Conservation (phyloP, 2,329 filamentous ascomycete genomes). For the Calonectria hongkongensis region DNA sequence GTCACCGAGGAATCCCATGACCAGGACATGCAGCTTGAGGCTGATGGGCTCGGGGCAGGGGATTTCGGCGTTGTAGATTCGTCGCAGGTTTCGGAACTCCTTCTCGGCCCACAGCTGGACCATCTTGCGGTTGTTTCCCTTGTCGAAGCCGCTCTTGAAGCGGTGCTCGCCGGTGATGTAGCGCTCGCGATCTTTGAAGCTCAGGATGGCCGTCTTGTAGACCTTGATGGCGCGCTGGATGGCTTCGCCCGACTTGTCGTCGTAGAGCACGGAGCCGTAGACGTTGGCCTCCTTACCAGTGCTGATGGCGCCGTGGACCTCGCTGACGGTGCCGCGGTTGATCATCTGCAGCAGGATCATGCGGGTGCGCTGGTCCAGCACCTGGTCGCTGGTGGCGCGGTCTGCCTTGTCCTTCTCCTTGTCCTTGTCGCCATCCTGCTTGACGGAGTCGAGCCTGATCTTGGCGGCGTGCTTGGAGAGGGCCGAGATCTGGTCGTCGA, state of each 20-base stretch:
- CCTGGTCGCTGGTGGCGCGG: slow-evolving; percentile 94
- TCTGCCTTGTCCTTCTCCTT: slow-evolving; percentile 91
- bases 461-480: slow-evolving; percentile 90
- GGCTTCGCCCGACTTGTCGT: slow-evolving; percentile 71
- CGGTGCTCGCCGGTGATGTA: slow-evolving; percentile 97
- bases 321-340: slow-evolving; percentile 90
- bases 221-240: slow-evolving; percentile 95
- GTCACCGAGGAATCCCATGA: slow-evolving; percentile 95
- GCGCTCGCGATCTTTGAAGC: slow-evolving; percentile 97
- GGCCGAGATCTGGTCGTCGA: slow-evolving; percentile 92
- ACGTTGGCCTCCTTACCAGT: slow-evolving; percentile 99
- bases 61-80: slow-evolving; percentile 89
- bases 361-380: slow-evolving; percentile 93
- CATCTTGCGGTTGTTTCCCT: slow-evolving; percentile 96
- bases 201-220: slow-evolving; percentile 98
- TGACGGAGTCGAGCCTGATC: slow-evolving; percentile 84
- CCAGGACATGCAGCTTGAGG: slow-evolving; percentile 93
- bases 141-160: slow-evolving; percentile 93
- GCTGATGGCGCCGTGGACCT: slow-evolving; percentile 95
- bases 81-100: slow-evolving; percentile 94
- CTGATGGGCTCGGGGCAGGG: slow-evolving; percentile 92
- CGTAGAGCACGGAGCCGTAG: slow-evolving; percentile 87
- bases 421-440: slow-evolving; percentile 64
- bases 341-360: slow-evolving; percentile 98
- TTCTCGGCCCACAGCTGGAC: slow-evolving; percentile 99